These are phyloP conservation scores for Diaporthe helianthi DNA, from an alignment of 2,329 filamentous ascomycete species.

Conservation along the genomic window DNA sequence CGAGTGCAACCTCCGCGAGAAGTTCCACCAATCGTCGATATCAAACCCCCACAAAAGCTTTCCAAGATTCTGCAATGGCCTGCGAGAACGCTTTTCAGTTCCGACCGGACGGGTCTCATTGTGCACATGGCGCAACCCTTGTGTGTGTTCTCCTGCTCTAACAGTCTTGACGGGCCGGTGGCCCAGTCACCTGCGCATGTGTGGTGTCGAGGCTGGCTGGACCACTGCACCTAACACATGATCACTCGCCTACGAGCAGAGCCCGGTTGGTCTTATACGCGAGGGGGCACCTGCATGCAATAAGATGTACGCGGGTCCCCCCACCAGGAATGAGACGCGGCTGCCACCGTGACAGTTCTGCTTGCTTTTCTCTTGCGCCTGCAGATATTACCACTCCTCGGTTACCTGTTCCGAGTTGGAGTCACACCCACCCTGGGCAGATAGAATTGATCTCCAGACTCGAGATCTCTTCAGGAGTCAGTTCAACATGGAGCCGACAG, in stretches of 20 bases:
- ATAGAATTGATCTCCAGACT: not conserved
- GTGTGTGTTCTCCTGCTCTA: not conserved
- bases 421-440: not conserved
- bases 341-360: constrained; percentile 31
- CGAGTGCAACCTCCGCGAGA: constrained; percentile 5
- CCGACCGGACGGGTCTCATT: constrained; percentile 2
- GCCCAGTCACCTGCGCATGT: constrained; percentile 25
- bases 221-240: not conserved
- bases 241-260: not conserved
- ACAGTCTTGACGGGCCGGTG: constrained; percentile 30
- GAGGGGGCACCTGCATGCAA: constrained; percentile 10
- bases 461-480: not conserved
- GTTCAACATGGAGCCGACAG: constrained; percentile 30
- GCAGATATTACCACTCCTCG: not conserved
- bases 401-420: not conserved
- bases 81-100: not conserved
- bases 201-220: not conserved
- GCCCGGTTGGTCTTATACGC: not conserved
- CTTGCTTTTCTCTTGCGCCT: not conserved
- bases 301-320: constrained; percentile 27
- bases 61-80: constrained; percentile 2
- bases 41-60: not conserved
- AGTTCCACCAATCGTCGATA: constrained; percentile 34
- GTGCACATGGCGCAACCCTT: constrained; percentile 1
- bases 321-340: not conserved